Evolutionary conservation across 305 asterid species (phyloP).

Genomic region (Galium porrigens): DNA sequence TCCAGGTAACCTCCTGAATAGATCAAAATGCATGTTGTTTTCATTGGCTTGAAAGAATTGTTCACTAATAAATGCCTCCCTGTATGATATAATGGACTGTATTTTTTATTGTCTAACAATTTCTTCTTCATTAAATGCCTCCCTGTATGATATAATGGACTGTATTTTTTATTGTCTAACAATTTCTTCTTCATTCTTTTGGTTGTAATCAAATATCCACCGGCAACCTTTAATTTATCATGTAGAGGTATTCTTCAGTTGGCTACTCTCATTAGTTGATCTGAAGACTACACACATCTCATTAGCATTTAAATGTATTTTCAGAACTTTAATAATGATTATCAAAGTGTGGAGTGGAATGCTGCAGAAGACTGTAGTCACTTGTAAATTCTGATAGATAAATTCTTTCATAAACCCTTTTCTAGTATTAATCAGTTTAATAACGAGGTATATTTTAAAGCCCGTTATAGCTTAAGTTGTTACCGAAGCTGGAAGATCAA

Average conservation of each 20-base stretch:
- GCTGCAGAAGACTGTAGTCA: neutral
- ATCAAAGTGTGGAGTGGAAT: neutral
- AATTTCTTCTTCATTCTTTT: neutral
- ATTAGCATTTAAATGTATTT: neutral
- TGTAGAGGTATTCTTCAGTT: neutral
- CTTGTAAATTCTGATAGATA: neutral
- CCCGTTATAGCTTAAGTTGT: too few species aligned
- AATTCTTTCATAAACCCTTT: neutral
- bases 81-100: constrained; percentile 4
- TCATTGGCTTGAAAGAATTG: neutral
- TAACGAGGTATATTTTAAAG: neutral
- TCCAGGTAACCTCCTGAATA: constrained; percentile 54
- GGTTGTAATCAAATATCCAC: neutral
- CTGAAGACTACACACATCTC: neutral
- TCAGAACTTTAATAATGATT: neutral
- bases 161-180: neutral
- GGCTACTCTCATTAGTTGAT: neutral
- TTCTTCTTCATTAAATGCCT: neutral
- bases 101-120: neutral
- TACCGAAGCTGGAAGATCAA: too few species aligned
- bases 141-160: neutral
- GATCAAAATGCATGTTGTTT: constrained; percentile 2
- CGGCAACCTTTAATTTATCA: neutral
- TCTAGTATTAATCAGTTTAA: neutral
- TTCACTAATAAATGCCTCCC: neutral